Conservation (phyloP, 345 rosid species). For the Durio zibethinus region DNA sequence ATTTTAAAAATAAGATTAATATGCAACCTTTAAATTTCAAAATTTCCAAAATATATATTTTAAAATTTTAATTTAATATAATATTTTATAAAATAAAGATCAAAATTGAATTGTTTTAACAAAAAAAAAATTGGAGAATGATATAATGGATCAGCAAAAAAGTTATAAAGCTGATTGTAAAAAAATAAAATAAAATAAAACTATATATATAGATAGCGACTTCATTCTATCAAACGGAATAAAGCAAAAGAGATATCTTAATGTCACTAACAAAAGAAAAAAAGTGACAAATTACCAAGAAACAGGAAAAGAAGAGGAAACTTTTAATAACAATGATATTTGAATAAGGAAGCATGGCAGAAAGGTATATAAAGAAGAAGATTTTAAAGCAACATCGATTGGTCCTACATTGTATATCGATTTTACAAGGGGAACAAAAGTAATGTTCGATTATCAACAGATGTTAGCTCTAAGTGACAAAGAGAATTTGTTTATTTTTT, state of each 20-base stretch:
- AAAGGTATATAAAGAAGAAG: neutral
- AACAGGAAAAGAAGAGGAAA: slow-evolving; percentile 9
- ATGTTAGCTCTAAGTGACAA: no score
- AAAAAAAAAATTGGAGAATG: no score
- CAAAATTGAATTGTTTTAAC: no score
- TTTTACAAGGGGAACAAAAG: neutral
- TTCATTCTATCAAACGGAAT: slow-evolving; percentile 20
- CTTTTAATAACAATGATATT: neutral
- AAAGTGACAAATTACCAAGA: neutral
- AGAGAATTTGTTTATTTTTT: no score
- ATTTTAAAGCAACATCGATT: neutral
- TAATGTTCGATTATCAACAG: neutral
- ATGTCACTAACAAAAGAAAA: neutral
- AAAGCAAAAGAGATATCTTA: slow-evolving; percentile 24
- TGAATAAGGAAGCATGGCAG: neutral
- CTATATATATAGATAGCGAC: neutral
- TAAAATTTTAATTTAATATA: no score
- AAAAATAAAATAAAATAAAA: neutral
- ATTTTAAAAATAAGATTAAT: no score
- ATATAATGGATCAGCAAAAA: neutral
- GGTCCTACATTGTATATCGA: neutral
- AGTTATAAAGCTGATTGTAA: no score
- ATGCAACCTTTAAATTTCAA: no score
- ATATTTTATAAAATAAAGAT: no score
- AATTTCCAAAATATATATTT: no score